Conservation (phyloP, 495 filamentous ascomycete species). For the Annulohypoxylon bovei region DNA sequence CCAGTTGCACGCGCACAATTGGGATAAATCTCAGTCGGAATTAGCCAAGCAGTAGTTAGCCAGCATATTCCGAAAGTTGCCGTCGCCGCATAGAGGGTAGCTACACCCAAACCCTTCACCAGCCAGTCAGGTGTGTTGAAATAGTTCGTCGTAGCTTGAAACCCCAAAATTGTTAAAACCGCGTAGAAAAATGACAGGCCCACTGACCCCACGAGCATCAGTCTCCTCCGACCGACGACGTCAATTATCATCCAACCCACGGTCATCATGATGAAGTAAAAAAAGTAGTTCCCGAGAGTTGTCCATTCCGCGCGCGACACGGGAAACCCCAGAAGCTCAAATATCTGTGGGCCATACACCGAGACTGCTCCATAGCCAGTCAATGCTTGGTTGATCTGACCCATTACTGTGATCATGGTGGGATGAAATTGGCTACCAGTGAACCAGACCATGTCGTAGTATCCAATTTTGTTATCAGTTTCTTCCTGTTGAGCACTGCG, state of each 20-base stretch:
- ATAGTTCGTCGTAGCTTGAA: constrained; percentile 26
- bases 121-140: constrained; percentile 50
- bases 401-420: constrained; percentile 65
- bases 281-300: constrained; percentile 65
- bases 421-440: constrained; percentile 61
- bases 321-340: constrained; percentile 62
- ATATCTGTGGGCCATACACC: constrained; percentile 69
- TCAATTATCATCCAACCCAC: constrained; percentile 64
- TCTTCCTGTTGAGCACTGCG: constrained; percentile 57
- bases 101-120: constrained; percentile 56
- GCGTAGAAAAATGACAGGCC: constrained; percentile 56
- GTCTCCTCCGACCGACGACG: constrained; percentile 59
- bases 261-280: constrained; percentile 66
- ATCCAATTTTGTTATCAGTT: constrained; percentile 51
- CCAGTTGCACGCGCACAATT: constrained; percentile 64
- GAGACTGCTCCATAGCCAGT: constrained; percentile 66
- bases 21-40: constrained; percentile 68
- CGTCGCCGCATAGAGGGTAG: constrained; percentile 61
- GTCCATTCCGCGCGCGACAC: constrained; percentile 57
- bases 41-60: constrained; percentile 65
- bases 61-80: constrained; percentile 67
- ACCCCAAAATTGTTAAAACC: constrained; percentile 58
- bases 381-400: constrained; percentile 66
- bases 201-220: constrained; percentile 60
- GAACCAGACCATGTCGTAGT: constrained; percentile 59